These are phyloP conservation scores for Globisporangium barbulae DNA, from an alignment of 352 stramenopile genomes.

Conservation along the genomic window DNA sequence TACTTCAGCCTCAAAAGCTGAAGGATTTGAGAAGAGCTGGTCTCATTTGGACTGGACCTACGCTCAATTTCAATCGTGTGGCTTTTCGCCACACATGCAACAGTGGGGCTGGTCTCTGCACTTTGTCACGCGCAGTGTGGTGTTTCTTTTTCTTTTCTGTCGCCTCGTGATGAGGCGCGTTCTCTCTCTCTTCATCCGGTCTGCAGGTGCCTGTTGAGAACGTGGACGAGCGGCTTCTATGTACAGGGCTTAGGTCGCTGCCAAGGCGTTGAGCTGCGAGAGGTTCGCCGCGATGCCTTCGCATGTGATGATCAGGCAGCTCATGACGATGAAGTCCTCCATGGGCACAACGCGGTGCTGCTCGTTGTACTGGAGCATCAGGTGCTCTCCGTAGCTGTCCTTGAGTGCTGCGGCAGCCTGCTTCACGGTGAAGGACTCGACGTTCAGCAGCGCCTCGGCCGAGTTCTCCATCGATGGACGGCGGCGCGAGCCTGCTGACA, in stretches of 20 bases:
- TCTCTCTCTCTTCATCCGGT: no score
- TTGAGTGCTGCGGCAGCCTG: constrained; percentile 41
- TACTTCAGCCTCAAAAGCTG: no score
- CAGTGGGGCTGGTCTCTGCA: no score
- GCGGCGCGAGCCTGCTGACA: background rate
- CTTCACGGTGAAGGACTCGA: constrained; percentile 45
- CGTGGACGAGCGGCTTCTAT: background rate
- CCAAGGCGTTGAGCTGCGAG: constrained; percentile 47
- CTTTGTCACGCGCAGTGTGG: no score
- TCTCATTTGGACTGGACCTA: no score
- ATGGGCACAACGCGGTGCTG: constrained; percentile 33
- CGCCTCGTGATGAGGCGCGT: no score
- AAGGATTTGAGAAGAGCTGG: no score
- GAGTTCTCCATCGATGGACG: constrained; percentile 11
- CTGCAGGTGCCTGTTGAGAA: background rate
- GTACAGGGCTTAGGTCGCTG: constrained; percentile 28
- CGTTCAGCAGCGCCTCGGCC: constrained; percentile 34
- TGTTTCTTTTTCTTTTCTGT: no score
- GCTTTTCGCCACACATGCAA: no score
- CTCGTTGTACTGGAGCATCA: constrained; percentile 34
- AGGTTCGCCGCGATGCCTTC: constrained; percentile 51
- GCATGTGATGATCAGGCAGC: constrained; percentile 52
- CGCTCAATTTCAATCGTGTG: no score
- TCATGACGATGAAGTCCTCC: constrained; percentile 69
- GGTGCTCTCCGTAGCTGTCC: constrained; percentile 40